phyloP scores from a whole-genome alignment of 371 early-diverging fungal genomes.

The Rhizopus stolonifer region DNA sequence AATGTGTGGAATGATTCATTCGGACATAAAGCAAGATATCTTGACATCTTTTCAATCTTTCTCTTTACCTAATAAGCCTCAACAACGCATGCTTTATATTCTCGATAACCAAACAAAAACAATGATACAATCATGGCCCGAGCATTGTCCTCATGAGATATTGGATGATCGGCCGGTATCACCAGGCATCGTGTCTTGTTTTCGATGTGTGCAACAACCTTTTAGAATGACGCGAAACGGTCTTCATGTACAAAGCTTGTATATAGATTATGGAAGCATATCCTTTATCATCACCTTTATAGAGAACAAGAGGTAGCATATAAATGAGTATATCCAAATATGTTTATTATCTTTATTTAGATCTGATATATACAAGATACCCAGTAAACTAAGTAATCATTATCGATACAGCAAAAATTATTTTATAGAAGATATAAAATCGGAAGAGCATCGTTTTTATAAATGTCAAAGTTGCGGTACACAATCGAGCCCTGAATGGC shows the following conservation, averaged over 20 bases:
- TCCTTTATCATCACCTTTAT: neutral
- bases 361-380: neutral
- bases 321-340: no score
- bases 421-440: neutral
- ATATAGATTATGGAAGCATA: slow-evolving; percentile 36
- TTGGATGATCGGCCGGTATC: slow-evolving; percentile 17
- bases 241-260: slow-evolving; percentile 15
- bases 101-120: slow-evolving; percentile 30
- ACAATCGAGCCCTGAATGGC: slow-evolving; percentile 50
- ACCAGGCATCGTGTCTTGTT: slow-evolving; percentile 25
- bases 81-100: slow-evolving; percentile 31
- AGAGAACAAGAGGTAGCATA: neutral
- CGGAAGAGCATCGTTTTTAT: neutral
- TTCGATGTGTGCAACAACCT: slow-evolving; percentile 24
- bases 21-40: neutral
- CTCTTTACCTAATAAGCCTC: neutral
- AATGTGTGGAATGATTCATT: neutral
- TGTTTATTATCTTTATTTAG: no score
- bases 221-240: slow-evolving; percentile 9
- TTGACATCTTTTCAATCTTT: neutral
- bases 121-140: slow-evolving; percentile 37
- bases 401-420: neutral
- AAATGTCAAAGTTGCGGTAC: slow-evolving; percentile 50
- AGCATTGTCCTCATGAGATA: slow-evolving; percentile 20
- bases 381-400: neutral